Base-by-base conservation (phyloP, 2,329 filamentous ascomycete species). In the Tolypocladium ovalisporum region DNA sequence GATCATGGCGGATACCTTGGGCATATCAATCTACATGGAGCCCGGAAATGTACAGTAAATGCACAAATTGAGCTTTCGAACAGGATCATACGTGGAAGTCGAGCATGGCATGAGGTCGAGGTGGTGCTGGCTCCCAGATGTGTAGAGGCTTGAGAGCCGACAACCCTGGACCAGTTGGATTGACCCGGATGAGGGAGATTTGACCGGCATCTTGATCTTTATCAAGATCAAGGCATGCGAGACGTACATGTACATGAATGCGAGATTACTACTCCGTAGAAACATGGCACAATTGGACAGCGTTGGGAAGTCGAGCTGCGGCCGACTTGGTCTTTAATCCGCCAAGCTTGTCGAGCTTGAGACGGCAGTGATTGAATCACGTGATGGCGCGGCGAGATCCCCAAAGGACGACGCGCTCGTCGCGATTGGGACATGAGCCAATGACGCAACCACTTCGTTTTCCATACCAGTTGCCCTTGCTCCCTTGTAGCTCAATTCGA, bases 361-460 rank as follows among this genome's bases (percentile, higher is more conserved):
- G 19, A 39, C 2, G 37, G 6, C 17, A 13, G 4, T 5, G 8
- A 39, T 10, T 34, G 19, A 32, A 2, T 60, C 66, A 68, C 66
- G 66, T 68, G 66, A 67, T 44, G 55, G 51, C 66, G 66, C 64
- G 66, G 60, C 29, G 39, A 29, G 37, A 55, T 56, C 19, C 19
- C 15, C 27, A 12, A 19, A 13, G 17, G 15, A 34, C 9, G 59
- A 58, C 66, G 65, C 66, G 64, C 37, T 53, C 24, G 39, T 61
- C 64, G 65, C 65, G 66, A 60, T 56, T 39, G 47, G 22, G 47
- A 42, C 49, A 17, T 37, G 36, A 27, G 29, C 19, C 51, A 53
- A 66, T 68, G 64, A 66, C 66, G 65, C 60, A 63, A 65, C 62
- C 44, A 56, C 40, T 49, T 24, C 19, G 54, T n/a, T 37, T 40